Evolutionary conservation across 2,329 filamentous ascomycete species (phyloP), one percentile per base, ranked within the genome.

Genomic region (Pleoardoris graminearum): DNA sequence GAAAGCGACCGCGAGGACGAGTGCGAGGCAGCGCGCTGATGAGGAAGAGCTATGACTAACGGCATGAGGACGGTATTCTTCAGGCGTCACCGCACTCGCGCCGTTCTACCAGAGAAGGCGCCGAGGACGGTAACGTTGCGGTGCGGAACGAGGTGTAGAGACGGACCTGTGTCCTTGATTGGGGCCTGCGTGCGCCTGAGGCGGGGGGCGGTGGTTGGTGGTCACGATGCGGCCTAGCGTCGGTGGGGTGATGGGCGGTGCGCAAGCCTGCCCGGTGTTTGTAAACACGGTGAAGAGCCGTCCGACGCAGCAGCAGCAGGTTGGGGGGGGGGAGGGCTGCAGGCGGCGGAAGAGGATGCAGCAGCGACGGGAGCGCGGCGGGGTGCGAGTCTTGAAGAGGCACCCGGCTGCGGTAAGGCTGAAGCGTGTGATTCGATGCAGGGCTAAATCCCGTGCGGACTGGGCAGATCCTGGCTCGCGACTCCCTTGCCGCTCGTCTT

Each of bases 1-100:
- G 67, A 68, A 57, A 62, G 58, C 61, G 66, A 58, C 56, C 64
- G 68, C 54, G 58, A 59, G 45, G 61, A 60, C 55, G 48, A 43
- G n/a, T 44, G 41, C 41, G 41, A 58, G 29, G 53, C 54, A 53
- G 62, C 56, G 57, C 62, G 68, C 66, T 57, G 63, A 59, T 68
- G 61, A 61, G 69, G 69, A 61, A 73, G 68, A 66, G 69, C 64
- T 68, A 72, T 67, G 66, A 74, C 72, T 74, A 73, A 74, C 72
- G 71, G 71, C 72, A 75, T 75, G 70, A 69, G 67, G 67, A 63
- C 69, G 65, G 65, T 61, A 60, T 58, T 62, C 44, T 53, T 50
- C 51, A 61, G 60, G 48, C 61, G 61, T 62, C 61, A 67, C 65
- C 65, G 67, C 57, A 66, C 71, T 68, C 65, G 59, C 62, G 64